Evolutionary conservation across 306 rosid genomes (phyloP).

Genomic region (Sindora glabra): DNA sequence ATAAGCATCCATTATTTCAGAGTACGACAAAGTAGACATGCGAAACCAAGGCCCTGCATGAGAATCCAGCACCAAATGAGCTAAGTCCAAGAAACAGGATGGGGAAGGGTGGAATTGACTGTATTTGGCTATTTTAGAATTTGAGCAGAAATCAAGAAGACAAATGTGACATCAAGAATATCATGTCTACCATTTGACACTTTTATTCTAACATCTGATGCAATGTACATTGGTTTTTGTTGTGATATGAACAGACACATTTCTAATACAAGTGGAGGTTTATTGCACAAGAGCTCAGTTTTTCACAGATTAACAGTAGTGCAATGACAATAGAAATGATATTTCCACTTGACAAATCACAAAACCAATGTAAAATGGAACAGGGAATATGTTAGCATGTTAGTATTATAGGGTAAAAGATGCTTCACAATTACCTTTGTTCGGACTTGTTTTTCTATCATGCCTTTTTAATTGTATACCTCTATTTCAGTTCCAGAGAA

Average conservation of each 20-base stretch:
- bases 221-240: neutral
- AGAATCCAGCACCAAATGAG: constrained; percentile 3
- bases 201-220: neutral
- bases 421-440: too few relatives aligned
- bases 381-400: too few relatives aligned
- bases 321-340: neutral
- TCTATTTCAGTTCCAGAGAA: too few relatives aligned
- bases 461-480: too few relatives aligned
- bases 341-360: too few relatives aligned
- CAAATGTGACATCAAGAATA: constrained; percentile 6
- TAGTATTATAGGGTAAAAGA: too few relatives aligned
- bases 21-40: constrained; percentile 29
- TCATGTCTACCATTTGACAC: neutral
- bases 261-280: neutral
- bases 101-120: neutral
- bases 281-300: neutral
- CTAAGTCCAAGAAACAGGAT: neutral
- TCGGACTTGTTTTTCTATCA: too few relatives aligned
- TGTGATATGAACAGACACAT: neutral
- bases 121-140: neutral
- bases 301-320: neutral
- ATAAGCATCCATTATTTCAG: constrained; percentile 31
- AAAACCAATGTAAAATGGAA: too few relatives aligned
- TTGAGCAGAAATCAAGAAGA: neutral
- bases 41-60: constrained; percentile 54